Evolutionary conservation across 2,329 filamentous ascomycete species (phyloP).

Genomic region (Venturia effusa): DNA sequence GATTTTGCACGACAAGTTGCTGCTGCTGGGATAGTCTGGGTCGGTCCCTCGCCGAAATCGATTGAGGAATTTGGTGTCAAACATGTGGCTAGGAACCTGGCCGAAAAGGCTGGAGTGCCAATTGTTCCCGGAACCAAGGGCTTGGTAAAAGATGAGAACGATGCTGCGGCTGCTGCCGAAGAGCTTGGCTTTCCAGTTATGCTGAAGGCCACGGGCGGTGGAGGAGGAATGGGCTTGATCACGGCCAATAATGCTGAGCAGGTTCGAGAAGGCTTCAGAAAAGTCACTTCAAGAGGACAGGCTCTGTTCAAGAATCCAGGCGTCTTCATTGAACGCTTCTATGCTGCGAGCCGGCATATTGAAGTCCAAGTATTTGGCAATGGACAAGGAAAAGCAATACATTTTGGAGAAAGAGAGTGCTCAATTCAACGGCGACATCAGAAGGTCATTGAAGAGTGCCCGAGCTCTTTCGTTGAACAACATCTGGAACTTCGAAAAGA

Average conservation of each 20-base stretch:
- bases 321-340: conserved; percentile 77
- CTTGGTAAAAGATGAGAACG: conserved; percentile 36
- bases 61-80: conserved; percentile 50
- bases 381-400: conserved; percentile 59
- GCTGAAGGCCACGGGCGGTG: conserved; percentile 53
- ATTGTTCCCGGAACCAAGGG: conserved; percentile 43
- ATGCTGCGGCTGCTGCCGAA: conserved; percentile 33
- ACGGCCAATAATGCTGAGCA: conserved; percentile 60
- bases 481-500: conserved; percentile 47
- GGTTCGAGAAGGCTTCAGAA: conserved; percentile 58
- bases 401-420: conserved; percentile 82
- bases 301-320: conserved; percentile 76
- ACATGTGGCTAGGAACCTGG: conserved; percentile 44
- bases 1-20: conserved; percentile 46
- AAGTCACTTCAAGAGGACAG: conserved; percentile 63
- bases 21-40: conserved; percentile 46
- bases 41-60: conserved; percentile 43
- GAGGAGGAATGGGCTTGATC: conserved; percentile 77
- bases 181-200: conserved; percentile 40
- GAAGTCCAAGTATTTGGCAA: conserved; percentile 90
- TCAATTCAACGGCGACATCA: conserved; percentile 80
- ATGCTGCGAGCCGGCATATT: conserved; percentile 68
- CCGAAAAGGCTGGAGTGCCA: conserved; percentile 41
- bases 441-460: conserved; percentile 75
- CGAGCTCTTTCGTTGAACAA: conserved; percentile 54